Base-by-base conservation (phyloP, 2,329 filamentous ascomycete genomes). In the Pochonia chlamydosporia region DNA sequence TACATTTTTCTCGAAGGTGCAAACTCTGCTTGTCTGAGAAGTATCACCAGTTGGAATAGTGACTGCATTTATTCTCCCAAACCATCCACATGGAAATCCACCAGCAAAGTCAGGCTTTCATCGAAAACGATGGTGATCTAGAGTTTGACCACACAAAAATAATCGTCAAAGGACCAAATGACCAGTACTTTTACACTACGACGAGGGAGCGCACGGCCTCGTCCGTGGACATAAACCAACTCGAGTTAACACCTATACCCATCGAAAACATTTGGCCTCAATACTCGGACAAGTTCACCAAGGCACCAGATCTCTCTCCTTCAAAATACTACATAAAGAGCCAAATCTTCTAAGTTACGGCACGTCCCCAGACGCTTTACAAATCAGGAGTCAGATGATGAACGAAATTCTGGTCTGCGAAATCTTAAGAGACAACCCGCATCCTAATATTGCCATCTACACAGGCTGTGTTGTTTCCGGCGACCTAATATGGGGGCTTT, bases 401-500 rank as follows among this genome's bases (percentile, higher is more conserved):
- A 42, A 23, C 10, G 52, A 54, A 40, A 43, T 51, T n/a, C 21
- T 42, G 31, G 45, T 52, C 28, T 53, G 40, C 37, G 52, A 54
- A 42, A 37, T 52, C 23, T 41, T 54, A 11, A 49, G 37, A 14
- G 20, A 35, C 21, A 46, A 52, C 40, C 52, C 52, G n/a, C 54
- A 56, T 50, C 48, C 48, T 8, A 56, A 56, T 21, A 37, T 54
- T 16, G 52, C 52, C 16, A 47, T 20, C 20, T 56, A 52, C 40
- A 36, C 51, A 33, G 54, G 54, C 23, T 56, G 54, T 41, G 28
- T 33, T 40, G 50, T 50, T 20, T 44, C 30, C 8, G 37, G 31
- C 30, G 50, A 42, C 21, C 44, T 52, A 37, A 47, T 56, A 16
- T 42, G 23, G 8, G 54, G 54, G 23, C 48, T 54, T 31, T 46